These are phyloP conservation scores for Pythium aphanidermatum DNA, from an alignment of 352 stramenopile species.

Conservation along the genomic window DNA sequence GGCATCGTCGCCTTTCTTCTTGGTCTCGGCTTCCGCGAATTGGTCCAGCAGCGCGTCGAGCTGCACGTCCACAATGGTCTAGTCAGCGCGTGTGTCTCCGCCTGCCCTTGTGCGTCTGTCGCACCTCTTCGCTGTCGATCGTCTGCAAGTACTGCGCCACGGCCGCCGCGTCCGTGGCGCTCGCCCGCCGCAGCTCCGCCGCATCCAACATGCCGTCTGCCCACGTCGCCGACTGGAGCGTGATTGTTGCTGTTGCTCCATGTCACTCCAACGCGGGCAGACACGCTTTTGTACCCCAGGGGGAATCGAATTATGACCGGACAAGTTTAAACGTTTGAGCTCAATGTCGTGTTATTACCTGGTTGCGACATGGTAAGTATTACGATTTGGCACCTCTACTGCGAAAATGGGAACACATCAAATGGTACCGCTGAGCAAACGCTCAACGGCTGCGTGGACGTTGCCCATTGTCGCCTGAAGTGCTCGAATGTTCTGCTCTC, in stretches of 20 bases:
- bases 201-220: conserved; percentile 31
- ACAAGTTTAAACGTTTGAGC: no score
- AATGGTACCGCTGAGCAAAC: conserved; percentile 70
- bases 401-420: no score
- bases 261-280: conserved; percentile 9
- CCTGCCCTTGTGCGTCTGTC: background rate
- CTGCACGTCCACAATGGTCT: conserved; percentile 19
- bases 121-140: conserved; percentile 56
- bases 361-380: no score
- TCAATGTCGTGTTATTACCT: no score
- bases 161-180: conserved; percentile 47
- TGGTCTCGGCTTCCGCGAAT: conserved; percentile 34
- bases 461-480: conserved; percentile 85
- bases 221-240: no score
- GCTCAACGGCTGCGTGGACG: conserved; percentile 87
- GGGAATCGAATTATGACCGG: no score
- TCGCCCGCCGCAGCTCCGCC: conserved; percentile 52
- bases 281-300: no score
- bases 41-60: conserved; percentile 54
- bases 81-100: no score
- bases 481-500: conserved; percentile 82
- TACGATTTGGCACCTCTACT: no score
- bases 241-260: background rate
- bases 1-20: conserved; percentile 31
- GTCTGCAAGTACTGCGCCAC: conserved; percentile 53